Percentiles rank a stretch among this genome's conserved stretches.
phyloP scores from a whole-genome alignment of 164 flowering plant species.

The Stephania japonica region DNA sequence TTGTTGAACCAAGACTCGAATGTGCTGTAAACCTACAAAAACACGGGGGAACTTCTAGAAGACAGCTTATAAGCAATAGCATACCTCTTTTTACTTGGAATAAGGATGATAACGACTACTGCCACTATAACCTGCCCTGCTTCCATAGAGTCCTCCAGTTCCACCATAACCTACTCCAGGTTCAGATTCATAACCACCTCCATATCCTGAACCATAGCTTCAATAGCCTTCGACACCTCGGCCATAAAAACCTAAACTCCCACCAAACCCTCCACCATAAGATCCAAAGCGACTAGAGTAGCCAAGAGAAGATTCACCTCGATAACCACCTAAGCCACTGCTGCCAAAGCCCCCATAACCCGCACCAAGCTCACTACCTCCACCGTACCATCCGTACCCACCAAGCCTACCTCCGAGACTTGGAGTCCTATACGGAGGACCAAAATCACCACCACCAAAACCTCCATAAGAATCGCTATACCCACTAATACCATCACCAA shows the following conservation, averaged over 20 bases:
- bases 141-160: slow-evolving; percentile 60
- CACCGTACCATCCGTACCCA: slow-evolving; percentile 50
- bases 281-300: slow-evolving; percentile 54
- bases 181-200: slow-evolving; percentile 68
- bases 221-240: slow-evolving; percentile 54
- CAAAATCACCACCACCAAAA: slow-evolving; percentile 48
- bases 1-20: slow-evolving; percentile 7
- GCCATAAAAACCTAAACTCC: slow-evolving; percentile 44
- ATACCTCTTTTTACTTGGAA: slow-evolving; percentile 50
- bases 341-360: slow-evolving; percentile 40
- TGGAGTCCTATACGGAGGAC: slow-evolving; percentile 63
- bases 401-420: slow-evolving; percentile 56
- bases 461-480: slow-evolving; percentile 52
- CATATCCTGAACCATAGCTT: slow-evolving; percentile 52
- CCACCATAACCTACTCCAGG: slow-evolving; percentile 72
- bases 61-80: slow-evolving; percentile 7
- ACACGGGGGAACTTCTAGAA: slow-evolving; percentile 9
- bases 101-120: slow-evolving; percentile 90
- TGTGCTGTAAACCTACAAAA: slow-evolving; percentile 3
- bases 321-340: slow-evolving; percentile 38
- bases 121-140: slow-evolving; percentile 80
- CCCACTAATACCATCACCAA: slow-evolving; percentile 55
- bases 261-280: slow-evolving; percentile 45
- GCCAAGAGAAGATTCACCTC: slow-evolving; percentile 45
- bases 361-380: slow-evolving; percentile 41